Evolutionary conservation across 306 rosid species (phyloP), one percentile per base, ranked within the genome.

Genomic region (Acacia acuminata): DNA sequence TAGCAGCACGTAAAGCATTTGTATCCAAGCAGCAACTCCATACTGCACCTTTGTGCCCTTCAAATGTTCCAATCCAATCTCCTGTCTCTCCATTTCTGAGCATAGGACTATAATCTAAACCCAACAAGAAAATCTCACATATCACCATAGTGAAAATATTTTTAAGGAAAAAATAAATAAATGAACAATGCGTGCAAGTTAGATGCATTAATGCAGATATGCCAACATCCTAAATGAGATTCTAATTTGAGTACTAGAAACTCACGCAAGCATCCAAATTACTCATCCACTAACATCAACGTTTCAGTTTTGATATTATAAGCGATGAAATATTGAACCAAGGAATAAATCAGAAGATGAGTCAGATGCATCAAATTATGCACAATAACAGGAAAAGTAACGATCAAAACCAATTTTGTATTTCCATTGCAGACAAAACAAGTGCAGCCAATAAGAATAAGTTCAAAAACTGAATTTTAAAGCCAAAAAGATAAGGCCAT

Each of bases 11-110:
- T 50, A 96, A 88, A 22, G 99, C 98, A 81, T 90, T 94, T 48
- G 97, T 90, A 82, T 96, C 99, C 94, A 96, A 83, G 85, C 97
- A 91, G 90, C 99, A 96, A 79, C 99, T 96, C 99, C 99, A 96
- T 4, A 96, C 99, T 0, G 99, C 99, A 82, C 99, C 99, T 85
- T 96, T 96, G 85, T 96, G 99, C 42, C 99, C 99, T 88, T 94
- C 97, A 87, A 96, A 96, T 8, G 99, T 96, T 45, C 99, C 99
- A 79, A 96, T 92, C 99, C 99, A 96, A 79, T 96, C 99, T 65
- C 99, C 99, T 34, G 98, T 94, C 85, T 96, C 98, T 58, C 98
- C 99, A 84, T 96, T 96, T 85, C 99, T 89, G 47, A 96, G 92
- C 99, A 96, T 96, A n/a, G 99, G 99, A 82, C 90, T 96, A 72